phyloP scores from a whole-genome alignment of 305 asterid genomes.

The Nicotiana rustica region DNA sequence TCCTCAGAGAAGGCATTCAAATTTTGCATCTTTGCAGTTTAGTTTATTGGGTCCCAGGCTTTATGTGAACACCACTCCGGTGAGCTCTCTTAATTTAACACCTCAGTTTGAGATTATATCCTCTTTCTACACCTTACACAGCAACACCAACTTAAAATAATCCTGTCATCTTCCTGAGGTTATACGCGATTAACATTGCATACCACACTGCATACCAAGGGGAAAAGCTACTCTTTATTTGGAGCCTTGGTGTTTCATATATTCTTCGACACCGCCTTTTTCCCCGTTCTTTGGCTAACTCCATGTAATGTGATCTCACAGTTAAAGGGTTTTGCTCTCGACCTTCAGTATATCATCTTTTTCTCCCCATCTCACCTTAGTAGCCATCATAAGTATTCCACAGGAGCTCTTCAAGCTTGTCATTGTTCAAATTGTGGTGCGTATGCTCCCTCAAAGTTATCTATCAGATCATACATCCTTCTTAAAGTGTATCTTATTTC shows the following conservation, averaged over 20 bases:
- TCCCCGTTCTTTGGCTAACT: background rate
- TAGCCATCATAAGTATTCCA: constrained; percentile 13
- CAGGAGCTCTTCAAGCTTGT: background rate
- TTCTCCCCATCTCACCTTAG: constrained; percentile 1
- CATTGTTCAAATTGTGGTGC: background rate
- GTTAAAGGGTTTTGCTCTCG: background rate
- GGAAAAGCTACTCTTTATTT: background rate
- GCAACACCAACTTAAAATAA: background rate
- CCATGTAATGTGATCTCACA: background rate
- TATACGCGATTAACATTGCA: constrained; percentile 16
- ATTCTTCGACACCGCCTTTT: background rate
- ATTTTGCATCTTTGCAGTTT: constrained; percentile 81
- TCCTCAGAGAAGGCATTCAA: constrained; percentile 85
- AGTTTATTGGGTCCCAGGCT: constrained; percentile 97
- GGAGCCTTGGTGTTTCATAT: background rate
- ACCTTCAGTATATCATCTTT: background rate
- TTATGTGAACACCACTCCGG: constrained; percentile 72
- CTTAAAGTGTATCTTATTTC: constrained; percentile 16
- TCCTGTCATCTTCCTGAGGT: background rate
- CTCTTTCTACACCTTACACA: constrained; percentile 7
- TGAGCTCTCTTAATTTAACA: constrained; percentile 46
- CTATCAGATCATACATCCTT: background rate
- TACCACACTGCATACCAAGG: background rate
- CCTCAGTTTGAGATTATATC: constrained; percentile 16
- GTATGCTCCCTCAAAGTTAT: background rate